These are phyloP conservation scores for Colletotrichum filicis DNA, from an alignment of 2,329 filamentous ascomycete species.

Conservation along the genomic window DNA sequence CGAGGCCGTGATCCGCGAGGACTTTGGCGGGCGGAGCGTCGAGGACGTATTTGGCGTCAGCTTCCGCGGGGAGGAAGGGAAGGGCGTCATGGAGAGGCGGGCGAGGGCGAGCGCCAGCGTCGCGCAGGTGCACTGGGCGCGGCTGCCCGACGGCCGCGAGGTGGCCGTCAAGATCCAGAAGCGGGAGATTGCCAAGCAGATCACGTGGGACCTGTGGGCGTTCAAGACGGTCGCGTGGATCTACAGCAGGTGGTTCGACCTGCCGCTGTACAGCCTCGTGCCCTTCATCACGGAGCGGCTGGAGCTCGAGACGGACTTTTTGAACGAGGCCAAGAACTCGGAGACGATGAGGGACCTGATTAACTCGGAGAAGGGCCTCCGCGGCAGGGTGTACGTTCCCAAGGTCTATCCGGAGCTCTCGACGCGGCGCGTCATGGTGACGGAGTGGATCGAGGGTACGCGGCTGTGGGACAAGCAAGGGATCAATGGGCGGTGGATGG, in stretches of 20 bases:
- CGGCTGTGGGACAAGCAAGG: constrained; percentile 91
- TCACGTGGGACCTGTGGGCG: constrained; percentile 94
- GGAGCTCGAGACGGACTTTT: constrained; percentile 92
- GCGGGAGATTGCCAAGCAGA: constrained; percentile 89
- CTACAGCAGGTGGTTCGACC: constrained; percentile 89
- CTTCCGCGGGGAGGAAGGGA: constrained; percentile 76
- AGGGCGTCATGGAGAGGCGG: constrained; percentile 70
- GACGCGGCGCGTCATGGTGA: constrained; percentile 86
- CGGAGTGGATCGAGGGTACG: constrained; percentile 97
- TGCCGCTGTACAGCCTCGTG: constrained; percentile 91
- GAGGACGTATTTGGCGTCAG: constrained; percentile 95
- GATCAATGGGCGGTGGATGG: constrained; percentile 81
- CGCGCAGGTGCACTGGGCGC: constrained; percentile 96
- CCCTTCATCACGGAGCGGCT: constrained; percentile 95
- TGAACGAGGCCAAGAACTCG: constrained; percentile 90
- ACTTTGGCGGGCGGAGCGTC: constrained; percentile 84
- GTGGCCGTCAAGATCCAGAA: constrained; percentile 98
- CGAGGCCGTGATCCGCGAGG: constrained; percentile 84
- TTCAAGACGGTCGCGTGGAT: constrained; percentile 89
- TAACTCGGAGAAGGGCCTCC: constrained; percentile 78
- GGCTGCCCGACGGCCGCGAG: constrained; percentile 85
- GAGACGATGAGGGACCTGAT: constrained; percentile 85
- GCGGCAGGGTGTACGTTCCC: constrained; percentile 88
- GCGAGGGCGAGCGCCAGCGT: constrained; percentile 86
- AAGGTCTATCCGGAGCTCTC: constrained; percentile 85